phyloP scores from a whole-genome alignment of 495 filamentous ascomycete species.

The Penicillium goetzii region DNA sequence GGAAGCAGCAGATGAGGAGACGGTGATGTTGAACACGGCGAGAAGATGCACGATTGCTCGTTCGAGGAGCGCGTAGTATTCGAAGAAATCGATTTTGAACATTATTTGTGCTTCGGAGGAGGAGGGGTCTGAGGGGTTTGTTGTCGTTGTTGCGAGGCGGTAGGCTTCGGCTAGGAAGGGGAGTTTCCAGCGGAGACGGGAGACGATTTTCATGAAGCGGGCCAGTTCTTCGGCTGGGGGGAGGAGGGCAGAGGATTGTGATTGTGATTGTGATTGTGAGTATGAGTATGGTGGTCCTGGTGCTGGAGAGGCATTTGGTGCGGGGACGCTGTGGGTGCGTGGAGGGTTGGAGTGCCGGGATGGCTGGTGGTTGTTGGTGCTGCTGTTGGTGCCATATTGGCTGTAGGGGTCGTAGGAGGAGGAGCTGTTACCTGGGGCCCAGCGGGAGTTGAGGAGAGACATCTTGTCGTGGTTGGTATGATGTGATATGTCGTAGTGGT shows the following conservation, averaged over 20 bases:
- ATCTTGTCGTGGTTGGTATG: conserved; percentile 18
- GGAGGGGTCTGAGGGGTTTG: conserved; percentile 9
- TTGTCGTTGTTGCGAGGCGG: conserved; percentile 41
- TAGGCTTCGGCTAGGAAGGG: conserved; percentile 60
- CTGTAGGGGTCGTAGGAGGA: neutral
- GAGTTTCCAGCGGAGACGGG: conserved; percentile 63
- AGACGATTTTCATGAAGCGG: conserved; percentile 60
- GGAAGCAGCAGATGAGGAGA: conserved; percentile 25
- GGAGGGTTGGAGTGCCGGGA: neutral
- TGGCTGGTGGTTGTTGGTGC: neutral
- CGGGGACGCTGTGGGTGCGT: conserved; percentile 8
- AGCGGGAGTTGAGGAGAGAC: conserved; percentile 37
- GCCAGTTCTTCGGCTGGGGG: conserved; percentile 49
- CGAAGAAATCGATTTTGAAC: conserved; percentile 74
- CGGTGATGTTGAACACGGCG: conserved; percentile 56
- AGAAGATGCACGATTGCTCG: conserved; percentile 64
- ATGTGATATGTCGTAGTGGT: neutral
- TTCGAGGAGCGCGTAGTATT: conserved; percentile 70
- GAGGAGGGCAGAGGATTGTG: conserved; percentile 11
- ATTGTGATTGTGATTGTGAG: conserved; percentile 9
- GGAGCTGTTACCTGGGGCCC: conserved; percentile 30
- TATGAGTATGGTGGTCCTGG: conserved; percentile 23
- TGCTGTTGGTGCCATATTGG: neutral
- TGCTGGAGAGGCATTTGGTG: conserved; percentile 18
- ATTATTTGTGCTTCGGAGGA: conserved; percentile 57